Base-by-base conservation (phyloP, 345 rosid species). In the Gossypioides kirkii region DNA sequence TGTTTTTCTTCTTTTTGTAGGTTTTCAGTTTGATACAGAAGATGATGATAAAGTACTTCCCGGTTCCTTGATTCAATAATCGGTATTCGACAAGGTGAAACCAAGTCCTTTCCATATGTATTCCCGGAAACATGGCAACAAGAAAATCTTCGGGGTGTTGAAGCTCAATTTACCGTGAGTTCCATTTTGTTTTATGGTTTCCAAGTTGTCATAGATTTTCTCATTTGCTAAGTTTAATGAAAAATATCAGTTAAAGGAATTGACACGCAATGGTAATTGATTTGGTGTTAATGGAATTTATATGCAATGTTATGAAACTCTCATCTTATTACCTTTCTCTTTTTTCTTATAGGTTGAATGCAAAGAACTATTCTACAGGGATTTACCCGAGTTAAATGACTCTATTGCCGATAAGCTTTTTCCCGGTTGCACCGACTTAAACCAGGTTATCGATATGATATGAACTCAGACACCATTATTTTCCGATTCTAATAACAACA, bases 121-220 rank as follows among this genome's bases (percentile, higher is more conserved):
- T 92, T 94, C 80, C 97, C 97, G 45, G 97, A 92, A 66, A 80
- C 96, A 69, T 92, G 98, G 98, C 86, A 79, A 55, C 97, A 94
- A 84, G 97, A 89, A 80, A 75, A 79, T 81, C 97, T 90, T 0
- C 90, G 88, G 9, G 93, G 97, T 74, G 92, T 92, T 76, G 82
- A 82, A 68, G 93, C 98, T 76, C 91, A 87, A 77, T 94, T 94
- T 81, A 87, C 91, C 53, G 98, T 94, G 86, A 87, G 97, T 79
- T 83, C 49, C 71, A 32, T 59, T 79, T 63, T 69, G 71, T 50
- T n/a, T 47, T 6, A 16, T 6, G 43, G 43, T 61, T 61, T 32
- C 6, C 16, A 61, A 47, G 17, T 47, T 61, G 97, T 94, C 28
- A 8, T 11, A 42, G 28, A 6, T 42, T 18, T 63, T 60, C 64